Evolutionary conservation across 805 yeast species (phyloP), one percentile per base, ranked within the genome.

Genomic region (Ogataea glucozyma): DNA sequence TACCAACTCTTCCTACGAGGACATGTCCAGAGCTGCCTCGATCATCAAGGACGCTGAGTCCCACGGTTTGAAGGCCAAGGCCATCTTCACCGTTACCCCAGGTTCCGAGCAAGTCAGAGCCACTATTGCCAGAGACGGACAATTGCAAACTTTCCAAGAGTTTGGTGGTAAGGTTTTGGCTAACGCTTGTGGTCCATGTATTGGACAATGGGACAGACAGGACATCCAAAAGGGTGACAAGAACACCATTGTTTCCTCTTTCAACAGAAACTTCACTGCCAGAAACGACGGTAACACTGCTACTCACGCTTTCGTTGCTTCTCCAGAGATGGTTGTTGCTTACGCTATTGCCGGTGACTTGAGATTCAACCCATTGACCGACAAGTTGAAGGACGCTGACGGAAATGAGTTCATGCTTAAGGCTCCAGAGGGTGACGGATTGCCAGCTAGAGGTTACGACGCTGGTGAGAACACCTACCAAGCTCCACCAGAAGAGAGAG

Each of bases 101-200:
- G 99, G 99, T 62, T 88, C 97, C 39, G 99, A 93, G 72, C 97
- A 89, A 72, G 88, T 91, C 58, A 81, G 98, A 69, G 98, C 98
- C 40, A 91, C 99, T 40, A 81, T 91, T 57, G 96, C 86, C 66
- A 82, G 97, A 70, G 99, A 91, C 67, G 98, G 98, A 46, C 79
- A 85, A 61, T 79, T 86, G 49, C 74, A 83, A 35, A 80, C 83
- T 31, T 89, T 91, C 65, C 82, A 83, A 65, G 80, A 84, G 42
- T 84, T 82, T 58, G 98, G 98, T 47, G 99, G 96, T 55, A 76
- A 79, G 46, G 96, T 91, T 33, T 76, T 91, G 56, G 97, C 98
- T 41, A 91, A 91, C 66, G 99, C 99, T 16, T 91, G 99, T 77
- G 99, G 99, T 56, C 99, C 98, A 61, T 91, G 99, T 75, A 91